Evolutionary conservation across 1,284 basidiomycete species (phyloP).

Genomic region (Anthracocystis walkeri): DNA sequence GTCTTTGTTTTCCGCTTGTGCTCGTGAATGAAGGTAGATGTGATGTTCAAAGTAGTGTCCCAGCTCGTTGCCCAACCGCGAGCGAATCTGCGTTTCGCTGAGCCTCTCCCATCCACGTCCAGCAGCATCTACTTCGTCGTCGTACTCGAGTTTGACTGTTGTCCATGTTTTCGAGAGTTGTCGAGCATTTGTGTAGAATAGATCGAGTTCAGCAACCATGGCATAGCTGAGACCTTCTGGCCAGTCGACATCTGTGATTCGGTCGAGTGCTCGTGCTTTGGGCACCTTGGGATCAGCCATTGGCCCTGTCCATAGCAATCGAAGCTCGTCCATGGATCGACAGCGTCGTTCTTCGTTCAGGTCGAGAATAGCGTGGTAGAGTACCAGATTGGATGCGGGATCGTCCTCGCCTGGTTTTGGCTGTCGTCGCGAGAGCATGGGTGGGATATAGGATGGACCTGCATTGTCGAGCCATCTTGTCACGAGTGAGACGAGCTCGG

Average conservation of each 20-base stretch:
- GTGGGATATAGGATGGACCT: conserved; percentile 36
- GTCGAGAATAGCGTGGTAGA: conserved; percentile 47
- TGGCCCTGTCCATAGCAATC: conserved; percentile 45
- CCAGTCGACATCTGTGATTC: conserved; percentile 57
- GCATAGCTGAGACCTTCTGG: conserved; percentile 53
- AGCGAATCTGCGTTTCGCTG: conserved; percentile 27
- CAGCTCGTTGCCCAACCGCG: conserved; percentile 46
- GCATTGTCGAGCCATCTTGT: conserved; percentile 42
- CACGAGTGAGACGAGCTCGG: conserved; percentile 37
- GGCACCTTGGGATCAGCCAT: conserved; percentile 57
- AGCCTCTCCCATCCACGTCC: conserved; percentile 36
- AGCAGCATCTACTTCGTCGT: conserved; percentile 29
- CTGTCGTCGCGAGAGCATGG: conserved; percentile 46
- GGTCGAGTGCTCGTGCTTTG: conserved; percentile 52
- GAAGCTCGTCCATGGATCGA: conserved; percentile 44
- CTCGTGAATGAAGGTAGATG: conserved; percentile 42
- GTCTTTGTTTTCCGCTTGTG: not conserved
- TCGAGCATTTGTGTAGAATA: conserved; percentile 24
- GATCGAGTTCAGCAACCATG: conserved; percentile 55
- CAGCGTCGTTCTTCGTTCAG: conserved; percentile 52
- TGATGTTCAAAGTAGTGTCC: conserved; percentile 57
- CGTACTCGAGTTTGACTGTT: conserved; percentile 49
- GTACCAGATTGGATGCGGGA: conserved; percentile 32
- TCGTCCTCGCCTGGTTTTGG: conserved; percentile 33
- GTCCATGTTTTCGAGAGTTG: conserved; percentile 42